phyloP scores from a whole-genome alignment of 2,329 filamentous ascomycete genomes.

The Sporothrix mexicana region DNA sequence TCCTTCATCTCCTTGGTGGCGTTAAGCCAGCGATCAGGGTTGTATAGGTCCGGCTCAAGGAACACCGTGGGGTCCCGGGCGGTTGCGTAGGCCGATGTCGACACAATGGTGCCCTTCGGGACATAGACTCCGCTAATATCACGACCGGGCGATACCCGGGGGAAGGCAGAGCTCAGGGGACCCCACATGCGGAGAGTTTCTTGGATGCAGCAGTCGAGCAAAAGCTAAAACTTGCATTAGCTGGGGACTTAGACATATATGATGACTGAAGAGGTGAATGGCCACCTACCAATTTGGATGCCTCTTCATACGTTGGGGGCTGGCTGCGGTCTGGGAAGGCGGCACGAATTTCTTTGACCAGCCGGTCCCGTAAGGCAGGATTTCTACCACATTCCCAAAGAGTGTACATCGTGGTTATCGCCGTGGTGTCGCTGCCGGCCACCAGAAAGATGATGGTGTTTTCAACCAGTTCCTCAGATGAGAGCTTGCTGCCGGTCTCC shows the following conservation, averaged over 20 bases:
- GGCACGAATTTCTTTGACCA: neutral
- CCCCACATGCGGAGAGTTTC: neutral
- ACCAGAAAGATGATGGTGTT: neutral
- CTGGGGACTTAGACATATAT: neutral
- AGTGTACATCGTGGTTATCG: neutral
- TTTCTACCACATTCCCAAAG: neutral
- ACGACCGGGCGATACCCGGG: neutral
- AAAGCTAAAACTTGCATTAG: constrained; percentile 2
- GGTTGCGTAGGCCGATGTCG: neutral
- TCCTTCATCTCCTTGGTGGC: neutral
- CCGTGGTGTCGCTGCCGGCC: neutral
- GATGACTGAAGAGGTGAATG: neutral
- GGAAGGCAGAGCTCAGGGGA: neutral
- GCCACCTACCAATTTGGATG: neutral
- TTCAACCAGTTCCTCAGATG: neutral
- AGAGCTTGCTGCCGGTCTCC: neutral
- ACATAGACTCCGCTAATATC: neutral
- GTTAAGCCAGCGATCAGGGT: neutral
- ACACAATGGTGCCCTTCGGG: neutral
- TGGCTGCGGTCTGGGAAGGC: neutral
- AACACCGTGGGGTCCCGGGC: neutral
- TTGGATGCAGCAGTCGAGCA: neutral
- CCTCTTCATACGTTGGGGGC: neutral
- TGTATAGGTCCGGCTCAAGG: neutral
- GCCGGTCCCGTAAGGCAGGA: neutral